Evolutionary conservation across 176 grass and related monocot species (phyloP), one percentile per base, ranked within the genome.

Genomic region (Paspalum notatum): DNA sequence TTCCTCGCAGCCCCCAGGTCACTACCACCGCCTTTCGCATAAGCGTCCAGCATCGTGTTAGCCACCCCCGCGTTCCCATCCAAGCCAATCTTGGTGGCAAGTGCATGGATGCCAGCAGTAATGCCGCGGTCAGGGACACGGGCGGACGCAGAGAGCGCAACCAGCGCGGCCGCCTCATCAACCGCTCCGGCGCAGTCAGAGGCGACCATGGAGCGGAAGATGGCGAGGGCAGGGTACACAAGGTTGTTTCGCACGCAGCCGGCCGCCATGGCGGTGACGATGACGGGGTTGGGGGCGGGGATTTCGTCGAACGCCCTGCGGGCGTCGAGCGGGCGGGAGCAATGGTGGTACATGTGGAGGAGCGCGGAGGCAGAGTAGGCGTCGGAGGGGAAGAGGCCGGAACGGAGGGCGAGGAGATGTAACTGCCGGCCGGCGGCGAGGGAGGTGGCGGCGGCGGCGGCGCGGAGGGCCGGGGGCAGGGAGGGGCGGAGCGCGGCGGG

Each of bases 341-440:
- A 97, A 42, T 83, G 83, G 56, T 92, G 79, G 69, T 97, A 97
- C 94, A 97, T 97, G 64, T 97, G 83, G 69, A 97, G 71, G 59
- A 97, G 85, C 9, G 94, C 77, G 39, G 94, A 97, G 57, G 88
- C 83, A 25, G 90, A 58, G 82, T 91, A 97, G 0, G 83, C 77
- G 58, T 97, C 89, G 12, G 86, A 82, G 15, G 86, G 85, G 57
- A 93, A 85, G 61, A 93, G 82, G 6, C 94, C 94, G 9, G 90
- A 63, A 4, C 88, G 85, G 16, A 97, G 56, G 17, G 91, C 72
- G 25, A 93, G 69, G 62, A 93, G 83, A 74, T 97, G 94, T 26
- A 97, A 83, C 86, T 97, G 94, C 63, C 88, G 91, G 39, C 94
- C 94, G 66, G 80, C 71, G 56, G 57, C 24, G 50, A 95, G 90